phyloP scores from a whole-genome alignment of 495 filamentous ascomycete species.

The Lasiosphaeriaceae sp. region DNA sequence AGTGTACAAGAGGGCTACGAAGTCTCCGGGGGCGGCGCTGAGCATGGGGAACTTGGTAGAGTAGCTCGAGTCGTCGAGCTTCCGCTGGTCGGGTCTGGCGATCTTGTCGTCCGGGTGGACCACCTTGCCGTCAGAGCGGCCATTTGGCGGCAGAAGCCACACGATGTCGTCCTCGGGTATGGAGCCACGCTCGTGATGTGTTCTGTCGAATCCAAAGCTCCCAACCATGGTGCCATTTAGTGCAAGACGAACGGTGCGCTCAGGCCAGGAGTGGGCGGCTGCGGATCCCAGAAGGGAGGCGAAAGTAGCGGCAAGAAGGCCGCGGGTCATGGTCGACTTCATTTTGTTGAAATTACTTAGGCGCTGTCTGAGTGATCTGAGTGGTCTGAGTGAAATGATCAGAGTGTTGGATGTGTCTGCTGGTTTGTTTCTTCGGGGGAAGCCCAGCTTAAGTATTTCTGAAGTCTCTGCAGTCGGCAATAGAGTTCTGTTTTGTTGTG shows the following conservation, averaged over 20 bases:
- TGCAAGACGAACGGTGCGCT: constrained; percentile 64
- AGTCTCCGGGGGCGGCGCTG: constrained; percentile 60
- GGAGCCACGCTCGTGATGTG: constrained; percentile 49
- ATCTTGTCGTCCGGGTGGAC: constrained; percentile 34
- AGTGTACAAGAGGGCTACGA: constrained; percentile 68
- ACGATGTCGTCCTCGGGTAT: constrained; percentile 47
- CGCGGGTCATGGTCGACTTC: background rate
- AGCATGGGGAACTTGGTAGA: constrained; percentile 57
- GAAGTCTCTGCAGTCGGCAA: background rate
- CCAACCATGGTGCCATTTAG: constrained; percentile 72
- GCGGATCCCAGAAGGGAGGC: constrained; percentile 35
- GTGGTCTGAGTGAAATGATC: background rate
- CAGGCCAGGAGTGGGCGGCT: constrained; percentile 73
- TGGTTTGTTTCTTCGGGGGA: background rate
- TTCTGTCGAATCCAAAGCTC: constrained; percentile 61
- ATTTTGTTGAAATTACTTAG: background rate
- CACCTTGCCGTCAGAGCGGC: constrained; percentile 15
- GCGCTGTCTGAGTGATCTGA: no score
- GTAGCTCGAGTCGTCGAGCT: constrained; percentile 45
- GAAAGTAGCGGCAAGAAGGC: constrained; percentile 23
- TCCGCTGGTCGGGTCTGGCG: constrained; percentile 35
- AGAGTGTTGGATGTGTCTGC: background rate
- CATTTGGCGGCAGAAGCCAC: constrained; percentile 52
- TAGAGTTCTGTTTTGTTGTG: background rate
- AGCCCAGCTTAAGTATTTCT: no score